Conservation (phyloP, 1,284 basidiomycete species). For the Sporisorium exsertum region DNA sequence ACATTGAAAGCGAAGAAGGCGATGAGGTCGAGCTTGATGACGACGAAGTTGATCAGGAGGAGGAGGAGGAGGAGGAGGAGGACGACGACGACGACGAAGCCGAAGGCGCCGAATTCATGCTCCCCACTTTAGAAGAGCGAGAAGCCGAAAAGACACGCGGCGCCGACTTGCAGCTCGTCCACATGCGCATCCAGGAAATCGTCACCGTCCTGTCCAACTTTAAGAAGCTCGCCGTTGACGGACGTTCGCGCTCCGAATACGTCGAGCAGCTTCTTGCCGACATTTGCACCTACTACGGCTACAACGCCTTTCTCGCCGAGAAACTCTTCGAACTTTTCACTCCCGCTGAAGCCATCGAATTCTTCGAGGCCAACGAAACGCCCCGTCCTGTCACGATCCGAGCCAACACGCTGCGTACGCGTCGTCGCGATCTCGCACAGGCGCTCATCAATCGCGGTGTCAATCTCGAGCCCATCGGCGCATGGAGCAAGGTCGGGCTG, state of each 20-base stretch:
- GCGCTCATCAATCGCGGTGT: conserved; percentile 94
- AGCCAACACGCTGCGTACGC: conserved; percentile 93
- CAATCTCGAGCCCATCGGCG: conserved; percentile 91
- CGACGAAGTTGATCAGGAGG: conserved; percentile 70
- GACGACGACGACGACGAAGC: conserved; percentile 30
- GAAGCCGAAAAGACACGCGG: conserved; percentile 76
- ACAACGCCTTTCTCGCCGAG: conserved; percentile 93
- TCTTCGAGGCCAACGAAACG: conserved; percentile 98
- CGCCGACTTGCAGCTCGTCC: conserved; percentile 82
- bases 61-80: conserved; percentile 13
- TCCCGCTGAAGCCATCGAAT: conserved; percentile 89
- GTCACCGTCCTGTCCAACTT: conserved; percentile 77
- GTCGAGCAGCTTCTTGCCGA: conserved; percentile 85
- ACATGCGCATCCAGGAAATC: conserved; percentile 88
- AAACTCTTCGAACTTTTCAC: conserved; percentile 95
- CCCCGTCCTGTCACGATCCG: conserved; percentile 97
- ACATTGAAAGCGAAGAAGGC: conserved; percentile 41
- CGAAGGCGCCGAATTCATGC: conserved; percentile 76
- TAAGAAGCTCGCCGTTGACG: conserved; percentile 71
- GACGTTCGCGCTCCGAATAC: conserved; percentile 83
- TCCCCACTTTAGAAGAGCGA: conserved; percentile 84
- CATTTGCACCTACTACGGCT: conserved; percentile 83
- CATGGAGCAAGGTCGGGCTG: conserved; percentile 97
- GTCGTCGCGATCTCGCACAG: conserved; percentile 93
- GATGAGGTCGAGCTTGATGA: conserved; percentile 49